Base-by-base conservation (phyloP, 2,329 filamentous ascomycete genomes). In the Sclerotinia sclerotiorum region DNA sequence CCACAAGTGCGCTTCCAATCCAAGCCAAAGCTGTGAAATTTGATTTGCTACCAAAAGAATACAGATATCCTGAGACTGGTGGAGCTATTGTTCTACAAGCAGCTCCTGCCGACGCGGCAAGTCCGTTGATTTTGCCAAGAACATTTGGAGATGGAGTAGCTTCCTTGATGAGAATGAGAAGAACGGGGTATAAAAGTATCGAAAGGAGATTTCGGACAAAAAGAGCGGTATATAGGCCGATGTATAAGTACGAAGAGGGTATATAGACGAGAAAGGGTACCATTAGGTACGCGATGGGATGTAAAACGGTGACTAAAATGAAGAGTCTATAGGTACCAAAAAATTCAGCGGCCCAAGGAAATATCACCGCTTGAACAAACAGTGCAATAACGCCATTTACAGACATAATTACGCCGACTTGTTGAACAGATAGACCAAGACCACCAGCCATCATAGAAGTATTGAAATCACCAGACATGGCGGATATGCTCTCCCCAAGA, bases 121-220 rank as follows among this genome's bases (percentile, higher is more conserved):
- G 78, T 5, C 88, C 88, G 70, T 90, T 90, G 73, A 90, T 85
- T 73, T 84, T 87, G 64, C 88, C 88, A 51, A 90, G 80, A 8
- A 87, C 83, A 54, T 80, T 80, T 8, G 82, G 79, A 44, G 81
- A 83, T 2, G 87, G 86, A 0, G 86, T 88, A 1, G 87, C 86
- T 74, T 90, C 86, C 78, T 90, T 90, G 81, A 90, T 85, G 44
- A 90, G 80, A 72, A 90, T 90, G 56, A 90, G 81, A 49, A 90
- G 82, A 6, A 89, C 81, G 2, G 88, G 88, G 74, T 89, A 90
- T 11, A 88, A 80, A 66, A 88, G 81, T 73, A 90, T 89, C 57
- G 84, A 85, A 49, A 88, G 80, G 19, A 88, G 74, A 73, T 89
- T 89, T 65, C 87, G 84, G 51, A 90, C 69, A 6, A 73, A 69